Conservation (phyloP, 2,329 filamentous ascomycete species). For the Trichoderma sp. region DNA sequence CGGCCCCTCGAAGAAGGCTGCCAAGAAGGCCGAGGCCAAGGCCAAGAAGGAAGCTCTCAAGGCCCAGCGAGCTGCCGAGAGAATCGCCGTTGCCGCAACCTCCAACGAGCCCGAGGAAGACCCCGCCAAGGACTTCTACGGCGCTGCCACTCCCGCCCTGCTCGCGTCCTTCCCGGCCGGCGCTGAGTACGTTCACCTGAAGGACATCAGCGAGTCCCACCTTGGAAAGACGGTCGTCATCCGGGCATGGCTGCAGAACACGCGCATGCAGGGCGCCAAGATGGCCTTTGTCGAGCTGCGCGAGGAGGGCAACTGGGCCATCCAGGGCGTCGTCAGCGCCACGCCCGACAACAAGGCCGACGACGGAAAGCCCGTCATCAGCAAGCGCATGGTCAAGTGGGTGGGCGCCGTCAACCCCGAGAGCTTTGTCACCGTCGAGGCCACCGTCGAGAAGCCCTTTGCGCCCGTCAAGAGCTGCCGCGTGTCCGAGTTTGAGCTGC, state of each 20-base stretch:
- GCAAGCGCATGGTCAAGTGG: conserved; percentile 95
- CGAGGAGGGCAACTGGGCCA: conserved; percentile 68
- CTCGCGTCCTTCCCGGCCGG: conserved; percentile 47
- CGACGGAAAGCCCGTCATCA: conserved; percentile 47
- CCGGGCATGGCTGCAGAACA: conserved; percentile 82
- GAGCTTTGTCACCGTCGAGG: conserved; percentile 81
- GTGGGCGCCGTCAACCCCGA: conserved; percentile 73
- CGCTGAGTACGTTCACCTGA: conserved; percentile 61
- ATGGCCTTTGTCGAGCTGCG: conserved; percentile 83
- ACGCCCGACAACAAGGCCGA: conserved; percentile 60
- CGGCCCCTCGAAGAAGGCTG: conserved; percentile 60
- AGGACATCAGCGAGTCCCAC: conserved; percentile 64
- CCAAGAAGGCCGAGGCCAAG: conserved; percentile 83
- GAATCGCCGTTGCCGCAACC: conserved; percentile 70
- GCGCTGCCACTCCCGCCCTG: conserved; percentile 63
- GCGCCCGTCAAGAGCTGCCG: conserved; percentile 88
- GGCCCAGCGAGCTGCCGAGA: conserved; percentile 70
- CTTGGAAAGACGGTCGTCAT: conserved; percentile 73
- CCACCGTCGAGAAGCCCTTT: conserved; percentile 75
- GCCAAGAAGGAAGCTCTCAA: conserved; percentile 87
- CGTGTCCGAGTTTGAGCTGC: conserved; percentile 79
- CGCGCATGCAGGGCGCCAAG: conserved; percentile 60
- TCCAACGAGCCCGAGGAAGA: conserved; percentile 68
- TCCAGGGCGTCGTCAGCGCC: conserved; percentile 75
- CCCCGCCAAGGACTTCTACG: conserved; percentile 77